Evolutionary conservation across 495 filamentous ascomycete genomes (phyloP), one percentile per base, ranked within the genome.

Genomic region (Letharia lupina): DNA sequence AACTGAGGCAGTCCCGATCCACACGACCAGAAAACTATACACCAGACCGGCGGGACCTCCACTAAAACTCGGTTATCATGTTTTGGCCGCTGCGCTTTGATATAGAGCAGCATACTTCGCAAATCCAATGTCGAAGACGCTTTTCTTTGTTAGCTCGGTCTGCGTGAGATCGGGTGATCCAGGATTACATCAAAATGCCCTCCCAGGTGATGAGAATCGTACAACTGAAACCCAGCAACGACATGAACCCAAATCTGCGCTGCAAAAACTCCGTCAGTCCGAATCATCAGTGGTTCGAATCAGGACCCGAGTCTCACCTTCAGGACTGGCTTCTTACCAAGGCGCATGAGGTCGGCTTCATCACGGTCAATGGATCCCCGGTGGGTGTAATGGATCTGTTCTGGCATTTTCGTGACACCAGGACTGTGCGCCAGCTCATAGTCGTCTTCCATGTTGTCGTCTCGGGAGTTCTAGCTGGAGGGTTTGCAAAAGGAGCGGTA

Each of bases 161-260:
- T 15, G 42, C 57, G 41, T 35, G 23, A 13, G 10, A 23, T 39
- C 31, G 37, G 62, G 37, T 33, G 37, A 15, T 37, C 40, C 9
- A 44, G 12, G 10, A 20, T 44, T 64, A 65, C 62, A 65, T 65
- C 44, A 65, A 44, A 4, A 68, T 60, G 31, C 54, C 62, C 63
- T 83, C 81, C 81, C 81, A 82, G 20, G 80, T 83, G 23, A 75
- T 75, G 40, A 83, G 72, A 61, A 83, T 77, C 0, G 79, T 80
- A 60, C 76, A 80, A 59, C 75, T 77, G 52, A 84, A 83, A 0
- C 78, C 80, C 33, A 83, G 64, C 59, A 82, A 79, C 11, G 78
- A 79, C 57, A 82, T 70, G 61, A 81, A 71, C 0, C 78, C 76
- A 62, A 81, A 82, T 48, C 77, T 81, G 16, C 82, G 77, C 78